Evolutionary conservation across 495 filamentous ascomycete genomes (phyloP).

Genomic region (Hyaloscypha variabilis): DNA sequence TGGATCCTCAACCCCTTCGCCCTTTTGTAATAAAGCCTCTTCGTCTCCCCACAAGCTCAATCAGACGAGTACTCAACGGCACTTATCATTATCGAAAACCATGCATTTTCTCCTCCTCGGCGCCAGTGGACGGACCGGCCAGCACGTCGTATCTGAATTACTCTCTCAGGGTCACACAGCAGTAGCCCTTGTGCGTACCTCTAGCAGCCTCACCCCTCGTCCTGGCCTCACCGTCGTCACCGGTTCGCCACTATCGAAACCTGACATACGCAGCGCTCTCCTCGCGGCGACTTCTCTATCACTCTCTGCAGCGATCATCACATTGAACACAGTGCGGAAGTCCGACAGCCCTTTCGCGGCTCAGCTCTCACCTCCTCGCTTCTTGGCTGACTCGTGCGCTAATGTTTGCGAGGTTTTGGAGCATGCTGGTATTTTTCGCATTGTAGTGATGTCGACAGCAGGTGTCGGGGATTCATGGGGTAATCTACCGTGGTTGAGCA

Average conservation of each 20-base stretch:
- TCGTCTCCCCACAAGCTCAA: constrained; percentile 24
- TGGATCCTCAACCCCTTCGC: constrained; percentile 22
- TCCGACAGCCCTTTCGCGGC: constrained; percentile 48
- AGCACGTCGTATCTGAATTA: constrained; percentile 41
- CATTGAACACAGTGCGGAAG: constrained; percentile 45
- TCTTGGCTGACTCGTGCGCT: constrained; percentile 48
- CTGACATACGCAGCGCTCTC: constrained; percentile 42
- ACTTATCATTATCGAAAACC: constrained; percentile 26
- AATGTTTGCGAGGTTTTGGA: constrained; percentile 45
- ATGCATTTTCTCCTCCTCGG: constrained; percentile 49
- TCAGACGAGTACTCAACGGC: constrained; percentile 27
- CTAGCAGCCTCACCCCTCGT: constrained; percentile 31
- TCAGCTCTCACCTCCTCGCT: constrained; percentile 43
- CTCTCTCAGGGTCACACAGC: constrained; percentile 35
- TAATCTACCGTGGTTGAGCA: constrained; percentile 43
- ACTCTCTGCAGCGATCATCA: constrained; percentile 45
- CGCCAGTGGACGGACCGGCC: constrained; percentile 45
- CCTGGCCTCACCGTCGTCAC: constrained; percentile 34
- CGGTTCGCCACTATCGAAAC: constrained; percentile 44
- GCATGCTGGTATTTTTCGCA: constrained; percentile 39
- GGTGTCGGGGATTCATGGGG: constrained; percentile 50
- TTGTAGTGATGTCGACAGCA: constrained; percentile 49
- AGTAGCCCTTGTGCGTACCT: constrained; percentile 36
- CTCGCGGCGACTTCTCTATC: constrained; percentile 27
- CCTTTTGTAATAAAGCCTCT: constrained; percentile 25